phyloP scores from a whole-genome alignment of 495 filamentous ascomycete species.

The Aspergillus steynii region DNA sequence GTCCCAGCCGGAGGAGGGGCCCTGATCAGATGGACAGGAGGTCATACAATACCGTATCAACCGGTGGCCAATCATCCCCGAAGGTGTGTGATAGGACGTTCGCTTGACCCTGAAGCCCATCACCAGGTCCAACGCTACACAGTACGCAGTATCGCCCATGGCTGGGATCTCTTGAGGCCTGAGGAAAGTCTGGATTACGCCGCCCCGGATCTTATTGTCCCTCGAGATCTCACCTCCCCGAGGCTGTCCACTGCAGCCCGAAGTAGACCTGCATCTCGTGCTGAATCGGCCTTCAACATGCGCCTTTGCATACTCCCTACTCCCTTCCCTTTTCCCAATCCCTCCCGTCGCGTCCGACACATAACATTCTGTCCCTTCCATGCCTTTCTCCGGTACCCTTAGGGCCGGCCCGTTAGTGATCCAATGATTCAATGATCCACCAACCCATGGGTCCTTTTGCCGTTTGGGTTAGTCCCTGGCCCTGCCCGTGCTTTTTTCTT shows the following conservation, averaged over 20 bases:
- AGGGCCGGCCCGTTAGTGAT: slow-evolving; percentile 27
- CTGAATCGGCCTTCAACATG: not conserved
- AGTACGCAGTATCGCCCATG: not conserved
- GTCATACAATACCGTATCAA: slow-evolving; percentile 23
- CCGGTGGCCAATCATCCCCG: slow-evolving; percentile 24
- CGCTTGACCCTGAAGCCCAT: not conserved
- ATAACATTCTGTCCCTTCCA: not conserved
- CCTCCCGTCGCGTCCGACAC: no score
- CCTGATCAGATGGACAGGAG: slow-evolving; percentile 30
- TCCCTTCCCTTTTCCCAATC: no score
- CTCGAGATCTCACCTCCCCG: not conserved
- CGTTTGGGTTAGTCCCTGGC: slow-evolving; percentile 12
- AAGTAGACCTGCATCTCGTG: not conserved
- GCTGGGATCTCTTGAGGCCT: not conserved
- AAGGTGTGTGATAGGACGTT: slow-evolving; percentile 18
- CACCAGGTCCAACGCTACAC: not conserved
- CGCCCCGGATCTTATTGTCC: not conserved
- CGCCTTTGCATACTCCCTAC: not conserved
- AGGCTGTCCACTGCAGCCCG: not conserved
- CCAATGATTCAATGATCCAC: slow-evolving; percentile 23
- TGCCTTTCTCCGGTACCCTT: slow-evolving; percentile 21
- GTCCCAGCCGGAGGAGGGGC: slow-evolving; percentile 10
- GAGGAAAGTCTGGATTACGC: not conserved
- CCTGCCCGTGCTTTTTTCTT: slow-evolving; percentile 4
- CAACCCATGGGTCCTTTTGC: slow-evolving; percentile 12